phyloP scores from a whole-genome alignment of 106 monocot species.

The Triglochin maritima region DNA sequence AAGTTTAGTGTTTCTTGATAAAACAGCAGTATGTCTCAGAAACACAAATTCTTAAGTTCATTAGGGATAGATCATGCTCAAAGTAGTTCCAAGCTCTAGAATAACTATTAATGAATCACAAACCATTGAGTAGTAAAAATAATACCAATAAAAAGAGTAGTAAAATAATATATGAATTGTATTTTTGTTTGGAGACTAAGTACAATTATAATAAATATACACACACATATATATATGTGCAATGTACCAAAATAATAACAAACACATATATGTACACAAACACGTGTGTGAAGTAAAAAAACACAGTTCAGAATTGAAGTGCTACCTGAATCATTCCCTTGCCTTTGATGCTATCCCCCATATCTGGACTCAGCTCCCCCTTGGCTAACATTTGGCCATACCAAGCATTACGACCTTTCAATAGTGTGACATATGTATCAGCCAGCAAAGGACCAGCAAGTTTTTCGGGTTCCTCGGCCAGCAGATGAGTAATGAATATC shows the following conservation, averaged over 20 bases:
- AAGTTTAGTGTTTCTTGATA: no score
- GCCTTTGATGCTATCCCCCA: constrained; percentile 99
- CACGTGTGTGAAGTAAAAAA: not conserved
- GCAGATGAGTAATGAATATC: constrained; percentile 91
- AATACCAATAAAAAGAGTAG: no score
- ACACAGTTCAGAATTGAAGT: not conserved
- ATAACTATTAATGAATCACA: no score
- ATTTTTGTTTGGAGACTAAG: no score
- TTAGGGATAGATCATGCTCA: no score
- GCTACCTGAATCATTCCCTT: constrained; percentile 98
- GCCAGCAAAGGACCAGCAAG: constrained; percentile 90
- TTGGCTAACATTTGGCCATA: constrained; percentile 93
- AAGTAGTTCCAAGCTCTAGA: no score
- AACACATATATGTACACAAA: not conserved
- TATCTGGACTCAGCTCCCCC: constrained; percentile 66
- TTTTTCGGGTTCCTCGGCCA: constrained; percentile 88
- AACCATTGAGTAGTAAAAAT: no score
- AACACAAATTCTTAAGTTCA: no score
- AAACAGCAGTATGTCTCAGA: no score
- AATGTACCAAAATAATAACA: not conserved
- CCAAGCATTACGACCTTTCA: constrained; percentile 98
- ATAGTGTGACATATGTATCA: constrained; percentile 84
- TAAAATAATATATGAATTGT: no score
- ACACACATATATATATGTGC: not conserved
- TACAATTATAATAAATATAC: no score